Base-by-base conservation (phyloP, 2,329 filamentous ascomycete genomes). In the Microsporum canis region DNA sequence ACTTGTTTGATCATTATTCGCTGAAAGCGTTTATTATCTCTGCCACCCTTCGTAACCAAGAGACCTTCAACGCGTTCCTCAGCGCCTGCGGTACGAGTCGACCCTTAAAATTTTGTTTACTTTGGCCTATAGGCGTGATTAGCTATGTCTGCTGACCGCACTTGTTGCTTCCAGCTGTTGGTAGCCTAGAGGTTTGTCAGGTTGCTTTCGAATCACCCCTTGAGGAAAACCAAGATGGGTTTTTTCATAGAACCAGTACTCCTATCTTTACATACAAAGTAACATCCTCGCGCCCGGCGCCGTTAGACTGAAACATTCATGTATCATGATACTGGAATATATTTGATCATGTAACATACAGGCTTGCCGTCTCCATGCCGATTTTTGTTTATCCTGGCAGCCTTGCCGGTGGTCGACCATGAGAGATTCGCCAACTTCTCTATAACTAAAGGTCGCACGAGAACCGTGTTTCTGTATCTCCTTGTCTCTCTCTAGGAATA, bases 61-160 rank as follows among this genome's bases (percentile, higher is more conserved):
- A 84, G 59, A 87, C 84, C 0, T 85, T 86, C 70, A 76, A 80
- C 65, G 73, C 77, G 31, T 86, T 87, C 67, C 69, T 79, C 65
- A 72, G 78, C 61, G 79, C 79, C 61, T 86, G 84, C 71, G 72
- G 84, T 86, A 73, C 69, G 83, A 69, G 41, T 45, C 55, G 12
- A 51, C 59, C 31, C 17, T 51, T 29, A 58, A n/a, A 43, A 33
- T 41, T 27, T 10, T 17, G 27, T 34, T 27, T 36, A n/a, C 38
- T 39, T 55, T 34, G 7, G 31, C 38, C 36, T 56, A 29, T 27
- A 59, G 47, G 60, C 49, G 23, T 33, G 33, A 59, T 51, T 39
- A n/a, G 27, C 14, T 33, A 29, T 36, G 23, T 36, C 51, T 55
- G 60, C 63, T 66, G 53, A 65, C 43, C 6, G n/a, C 33, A 29